A percentile compares a stretch with the other conserved stretches of the same genome.
These are phyloP conservation scores for Wickerhamiella sergipiensis DNA, from an alignment of 805 yeast genomes.

Conservation along the genomic window DNA sequence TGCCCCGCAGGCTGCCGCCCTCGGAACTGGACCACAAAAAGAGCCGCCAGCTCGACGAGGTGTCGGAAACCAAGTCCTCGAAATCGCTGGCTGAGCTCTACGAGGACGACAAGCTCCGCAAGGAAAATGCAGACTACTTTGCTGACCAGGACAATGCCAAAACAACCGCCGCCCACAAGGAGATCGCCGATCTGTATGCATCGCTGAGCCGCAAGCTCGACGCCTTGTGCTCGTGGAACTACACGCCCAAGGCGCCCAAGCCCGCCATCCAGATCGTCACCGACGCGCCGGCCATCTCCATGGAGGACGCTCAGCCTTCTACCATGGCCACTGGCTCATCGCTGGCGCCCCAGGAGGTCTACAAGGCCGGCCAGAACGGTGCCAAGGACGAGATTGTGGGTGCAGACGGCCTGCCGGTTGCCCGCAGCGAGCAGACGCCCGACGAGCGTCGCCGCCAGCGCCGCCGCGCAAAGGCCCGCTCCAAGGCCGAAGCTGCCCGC, in stretches of 20 bases:
- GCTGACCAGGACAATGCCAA: slow-evolving; percentile 46
- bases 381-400: slow-evolving; percentile 44
- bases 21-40: slow-evolving; percentile 23
- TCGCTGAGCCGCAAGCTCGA: slow-evolving; percentile 61
- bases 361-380: slow-evolving; percentile 28
- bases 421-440: slow-evolving; percentile 67
- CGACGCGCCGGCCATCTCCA: slow-evolving; percentile 63
- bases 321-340: slow-evolving; percentile 58
- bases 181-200: slow-evolving; percentile 52
- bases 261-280: slow-evolving; percentile 70
- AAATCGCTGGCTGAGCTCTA: slow-evolving; percentile 86
- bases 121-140: slow-evolving; percentile 28
- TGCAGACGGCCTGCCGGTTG: slow-evolving; percentile 64
- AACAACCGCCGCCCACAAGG: slow-evolving; percentile 59
- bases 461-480: slow-evolving; percentile 65
- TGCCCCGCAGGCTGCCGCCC: slow-evolving; percentile 57
- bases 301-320: slow-evolving; percentile 96
- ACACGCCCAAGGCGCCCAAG: slow-evolving; percentile 79
- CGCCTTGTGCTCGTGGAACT: slow-evolving; percentile 86
- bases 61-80: slow-evolving; percentile 69
- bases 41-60: slow-evolving; percentile 35
- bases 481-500: slow-evolving; percentile 3
- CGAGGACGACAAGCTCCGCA: slow-evolving; percentile 57
- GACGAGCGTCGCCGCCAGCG: slow-evolving; percentile 81
- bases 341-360: slow-evolving; percentile 92